Conservation (phyloP, 257 asterid species). For the Solanum chilense region DNA sequence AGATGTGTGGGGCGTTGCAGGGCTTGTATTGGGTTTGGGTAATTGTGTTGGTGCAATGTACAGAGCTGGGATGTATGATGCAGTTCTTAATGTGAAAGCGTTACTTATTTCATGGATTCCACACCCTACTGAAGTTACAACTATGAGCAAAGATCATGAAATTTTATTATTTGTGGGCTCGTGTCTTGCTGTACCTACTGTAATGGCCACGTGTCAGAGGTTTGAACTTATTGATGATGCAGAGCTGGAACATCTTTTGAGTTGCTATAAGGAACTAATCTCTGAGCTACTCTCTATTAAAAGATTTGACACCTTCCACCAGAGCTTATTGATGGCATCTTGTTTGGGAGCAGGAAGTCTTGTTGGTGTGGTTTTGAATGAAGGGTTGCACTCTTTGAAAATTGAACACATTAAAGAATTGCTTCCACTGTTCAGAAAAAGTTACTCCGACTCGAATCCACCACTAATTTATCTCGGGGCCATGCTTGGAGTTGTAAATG, state of each 20-base stretch:
- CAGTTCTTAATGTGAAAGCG: slow-evolving; percentile 48
- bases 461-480: slow-evolving; percentile 74
- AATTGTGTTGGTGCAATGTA: slow-evolving; percentile 68
- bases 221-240: slow-evolving; percentile 62
- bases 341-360: slow-evolving; percentile 86
- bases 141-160: slow-evolving; percentile 15
- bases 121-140: slow-evolving; percentile 9
- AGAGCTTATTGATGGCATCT: slow-evolving; percentile 72
- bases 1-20: slow-evolving; percentile 81
- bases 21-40: slow-evolving; percentile 79
- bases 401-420: slow-evolving; percentile 43
- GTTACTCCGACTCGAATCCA: slow-evolving; percentile 52
- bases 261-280: slow-evolving; percentile 38
- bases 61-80: slow-evolving; percentile 62
- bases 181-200: slow-evolving; percentile 65
- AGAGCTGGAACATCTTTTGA: slow-evolving; percentile 45
- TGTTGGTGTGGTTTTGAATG: slow-evolving; percentile 43
- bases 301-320: slow-evolving; percentile 41
- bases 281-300: slow-evolving; percentile 44
- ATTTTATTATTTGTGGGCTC: slow-evolving; percentile 55
- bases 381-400: slow-evolving; percentile 45
- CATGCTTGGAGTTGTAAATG: slow-evolving; percentile 78
- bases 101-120: slow-evolving; percentile 64
- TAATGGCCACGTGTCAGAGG: slow-evolving; percentile 62
- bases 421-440: slow-evolving; percentile 46